Evolutionary conservation across 1,284 basidiomycete species (phyloP).

Genomic region (Volvariella volvacea): DNA sequence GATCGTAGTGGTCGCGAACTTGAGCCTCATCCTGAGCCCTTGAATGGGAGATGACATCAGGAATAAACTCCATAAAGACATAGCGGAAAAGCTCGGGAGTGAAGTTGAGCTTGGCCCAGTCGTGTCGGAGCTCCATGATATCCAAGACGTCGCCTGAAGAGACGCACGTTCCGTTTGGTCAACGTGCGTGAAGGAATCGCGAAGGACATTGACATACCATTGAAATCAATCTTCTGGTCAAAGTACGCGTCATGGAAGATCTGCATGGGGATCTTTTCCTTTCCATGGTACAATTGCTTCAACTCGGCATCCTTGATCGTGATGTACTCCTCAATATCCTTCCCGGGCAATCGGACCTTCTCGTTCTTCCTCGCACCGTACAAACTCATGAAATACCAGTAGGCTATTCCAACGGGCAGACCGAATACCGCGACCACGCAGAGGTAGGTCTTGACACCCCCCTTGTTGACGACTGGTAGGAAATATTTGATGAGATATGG

Average conservation of each 20-base stretch:
- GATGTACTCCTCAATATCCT: slow-evolving; percentile 86
- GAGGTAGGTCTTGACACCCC: slow-evolving; percentile 80
- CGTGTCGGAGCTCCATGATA: slow-evolving; percentile 89
- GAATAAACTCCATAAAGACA: slow-evolving; percentile 83
- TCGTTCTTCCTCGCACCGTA: slow-evolving; percentile 83
- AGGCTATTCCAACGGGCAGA: slow-evolving; percentile 74
- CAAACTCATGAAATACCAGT: slow-evolving; percentile 87
- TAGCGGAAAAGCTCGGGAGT: slow-evolving; percentile 91
- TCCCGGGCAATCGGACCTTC: slow-evolving; percentile 82
- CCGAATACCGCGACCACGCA: slow-evolving; percentile 74
- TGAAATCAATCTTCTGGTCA: slow-evolving; percentile 94
- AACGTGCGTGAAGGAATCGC: slow-evolving; percentile 2
- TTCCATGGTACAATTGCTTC: slow-evolving; percentile 71
- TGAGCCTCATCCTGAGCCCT: slow-evolving; percentile 91
- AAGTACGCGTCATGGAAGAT: slow-evolving; percentile 98
- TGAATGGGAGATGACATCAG: slow-evolving; percentile 91
- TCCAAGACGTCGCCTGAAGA: slow-evolving; percentile 83
- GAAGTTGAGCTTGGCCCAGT: slow-evolving; percentile 90
- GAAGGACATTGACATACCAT: slow-evolving; percentile 46
- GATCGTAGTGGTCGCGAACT: slow-evolving; percentile 95
- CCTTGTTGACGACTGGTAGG: slow-evolving; percentile 70
- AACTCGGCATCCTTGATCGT: slow-evolving; percentile 83
- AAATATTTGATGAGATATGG: slow-evolving; percentile 80
- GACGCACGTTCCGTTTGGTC: slow-evolving; percentile 7
- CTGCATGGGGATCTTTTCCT: slow-evolving; percentile 96